Evolutionary conservation across 352 stramenopile genomes (phyloP).

Genomic region (Aphanomyces cochlioides): DNA sequence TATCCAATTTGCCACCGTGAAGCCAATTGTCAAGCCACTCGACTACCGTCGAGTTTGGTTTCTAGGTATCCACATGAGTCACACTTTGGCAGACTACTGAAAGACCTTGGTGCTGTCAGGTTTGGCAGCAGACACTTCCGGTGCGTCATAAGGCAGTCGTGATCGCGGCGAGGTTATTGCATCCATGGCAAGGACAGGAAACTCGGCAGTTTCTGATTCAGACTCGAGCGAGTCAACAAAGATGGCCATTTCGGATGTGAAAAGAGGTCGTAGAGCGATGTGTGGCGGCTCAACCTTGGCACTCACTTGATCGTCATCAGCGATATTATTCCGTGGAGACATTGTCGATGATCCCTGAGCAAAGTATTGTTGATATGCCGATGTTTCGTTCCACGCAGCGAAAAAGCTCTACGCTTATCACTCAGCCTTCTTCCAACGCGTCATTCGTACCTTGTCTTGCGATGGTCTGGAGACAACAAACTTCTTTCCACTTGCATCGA

Average conservation of each 20-base stretch:
- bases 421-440: constrained; percentile 5
- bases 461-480: neutral
- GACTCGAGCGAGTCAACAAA: neutral
- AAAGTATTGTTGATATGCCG: constrained; percentile 2
- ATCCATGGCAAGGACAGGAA: neutral
- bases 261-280: neutral
- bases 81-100: too few relatives aligned
- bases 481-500: neutral
- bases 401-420: constrained; percentile 11
- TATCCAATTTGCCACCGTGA: constrained; percentile 1
- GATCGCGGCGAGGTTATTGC: neutral
- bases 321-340: neutral
- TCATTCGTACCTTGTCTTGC: neutral
- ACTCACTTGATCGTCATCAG: neutral
- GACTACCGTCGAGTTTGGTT: constrained; percentile 12
- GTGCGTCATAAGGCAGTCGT: constrained; percentile 5
- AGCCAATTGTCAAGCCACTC: constrained; percentile 27
- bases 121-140: constrained; percentile 6
- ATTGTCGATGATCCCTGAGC: neutral
- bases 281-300: neutral
- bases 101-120: neutral
- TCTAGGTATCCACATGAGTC: neutral
- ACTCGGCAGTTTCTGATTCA: neutral
- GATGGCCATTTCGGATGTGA: neutral
- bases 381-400: constrained; percentile 8